Evolutionary conservation across 345 rosid genomes (phyloP).

Genomic region (Brassica juncea): DNA sequence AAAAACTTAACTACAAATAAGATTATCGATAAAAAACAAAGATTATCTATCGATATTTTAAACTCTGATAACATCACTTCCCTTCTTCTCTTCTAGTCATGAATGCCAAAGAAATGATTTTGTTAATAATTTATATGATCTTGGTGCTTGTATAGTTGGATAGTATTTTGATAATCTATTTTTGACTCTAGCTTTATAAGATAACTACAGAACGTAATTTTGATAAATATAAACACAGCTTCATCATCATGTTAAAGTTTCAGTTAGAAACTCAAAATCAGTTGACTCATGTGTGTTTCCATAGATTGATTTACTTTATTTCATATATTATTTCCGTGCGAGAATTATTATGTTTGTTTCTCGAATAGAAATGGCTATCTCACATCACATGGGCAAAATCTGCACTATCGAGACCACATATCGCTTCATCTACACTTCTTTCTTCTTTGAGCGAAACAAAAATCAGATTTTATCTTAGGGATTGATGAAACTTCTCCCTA

Average conservation of each 20-base stretch:
- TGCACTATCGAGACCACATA: conserved; percentile 27
- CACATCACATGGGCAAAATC: conserved; percentile 32
- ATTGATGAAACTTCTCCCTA: conserved; percentile 27
- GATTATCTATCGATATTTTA: not conserved
- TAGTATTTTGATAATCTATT: not conserved
- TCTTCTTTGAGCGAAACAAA: conserved; percentile 43
- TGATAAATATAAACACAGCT: not conserved
- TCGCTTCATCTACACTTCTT: conserved; percentile 38
- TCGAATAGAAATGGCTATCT: conserved; percentile 8
- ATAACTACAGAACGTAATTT: not conserved
- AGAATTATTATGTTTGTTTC: conserved; percentile 16
- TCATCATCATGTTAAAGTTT: not conserved
- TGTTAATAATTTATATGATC: not conserved
- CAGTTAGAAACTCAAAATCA: not conserved
- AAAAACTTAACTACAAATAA: not conserved
- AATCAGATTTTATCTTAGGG: conserved; percentile 41
- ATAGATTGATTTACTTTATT: not conserved
- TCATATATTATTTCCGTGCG: not conserved
- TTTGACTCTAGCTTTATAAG: not conserved
- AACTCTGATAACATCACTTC: not conserved
- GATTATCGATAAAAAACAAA: too few relatives aligned
- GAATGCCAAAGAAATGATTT: not conserved
- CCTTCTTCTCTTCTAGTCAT: not conserved
- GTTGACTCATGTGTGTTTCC: not conserved
- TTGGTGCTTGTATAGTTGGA: not conserved